Percentiles rank a stretch among this genome's conserved stretches.
Evolutionary conservation across 768 basidiomycete species (phyloP).

Genomic region (Polyporus arcularius): DNA sequence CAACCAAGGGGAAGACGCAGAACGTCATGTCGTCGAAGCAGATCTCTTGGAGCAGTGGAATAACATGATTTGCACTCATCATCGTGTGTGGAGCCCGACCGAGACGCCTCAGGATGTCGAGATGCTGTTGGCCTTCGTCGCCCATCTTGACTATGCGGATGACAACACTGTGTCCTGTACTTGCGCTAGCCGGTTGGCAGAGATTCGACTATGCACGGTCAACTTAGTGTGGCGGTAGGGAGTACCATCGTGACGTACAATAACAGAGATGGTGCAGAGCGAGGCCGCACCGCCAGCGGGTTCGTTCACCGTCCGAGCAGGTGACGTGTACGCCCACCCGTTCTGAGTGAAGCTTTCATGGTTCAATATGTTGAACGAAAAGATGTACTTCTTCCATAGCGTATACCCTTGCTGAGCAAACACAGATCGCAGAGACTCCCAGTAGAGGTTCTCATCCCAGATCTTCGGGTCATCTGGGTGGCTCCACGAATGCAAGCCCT

Average conservation of each 20-base stretch:
- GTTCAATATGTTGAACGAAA: neutral
- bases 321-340: neutral
- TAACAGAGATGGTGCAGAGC: neutral
- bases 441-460: neutral
- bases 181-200: neutral
- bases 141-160: slow-evolving; percentile 1
- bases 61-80: slow-evolving; percentile 24
- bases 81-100: slow-evolving; percentile 14
- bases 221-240: neutral
- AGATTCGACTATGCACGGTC: neutral
- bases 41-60: slow-evolving; percentile 31
- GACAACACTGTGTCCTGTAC: slow-evolving; percentile 1
- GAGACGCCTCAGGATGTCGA: slow-evolving; percentile 26
- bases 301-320: neutral
- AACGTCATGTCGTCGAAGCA: slow-evolving; percentile 31
- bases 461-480: too few species aligned
- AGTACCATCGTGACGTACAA: neutral
- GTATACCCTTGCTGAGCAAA: neutral
- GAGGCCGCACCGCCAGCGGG: neutral
- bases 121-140: slow-evolving; percentile 1
- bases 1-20: slow-evolving; percentile 30
- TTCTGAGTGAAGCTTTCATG: neutral
- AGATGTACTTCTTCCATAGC: neutral
- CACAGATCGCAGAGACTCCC: neutral
- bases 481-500: too few species aligned